Evolutionary conservation across 139 green algal species (phyloP).

Genomic region (Tetradesmus obliquus): DNA sequence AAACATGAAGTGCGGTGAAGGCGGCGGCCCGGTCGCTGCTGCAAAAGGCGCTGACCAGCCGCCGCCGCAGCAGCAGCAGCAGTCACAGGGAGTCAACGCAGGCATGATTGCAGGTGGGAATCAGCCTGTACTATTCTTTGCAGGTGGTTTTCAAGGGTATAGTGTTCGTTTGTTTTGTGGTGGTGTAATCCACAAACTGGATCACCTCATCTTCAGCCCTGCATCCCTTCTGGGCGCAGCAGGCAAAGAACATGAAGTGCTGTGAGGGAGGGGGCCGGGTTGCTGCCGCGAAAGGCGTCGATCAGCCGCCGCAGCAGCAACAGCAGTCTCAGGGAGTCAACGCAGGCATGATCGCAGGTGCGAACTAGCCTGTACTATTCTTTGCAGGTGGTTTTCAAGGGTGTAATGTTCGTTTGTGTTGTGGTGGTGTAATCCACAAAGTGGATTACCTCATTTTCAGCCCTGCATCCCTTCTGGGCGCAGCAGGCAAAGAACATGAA

Average conservation of each 20-base stretch:
- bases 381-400: no score
- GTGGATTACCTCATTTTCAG: neutral
- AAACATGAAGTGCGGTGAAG: neutral
- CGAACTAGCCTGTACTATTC: neutral
- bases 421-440: no score
- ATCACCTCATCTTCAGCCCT: neutral
- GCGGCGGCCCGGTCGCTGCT: neutral
- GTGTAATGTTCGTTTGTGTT: no score
- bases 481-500: neutral
- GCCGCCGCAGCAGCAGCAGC: no score
- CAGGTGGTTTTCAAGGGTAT: no score
- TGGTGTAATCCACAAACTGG: no score
- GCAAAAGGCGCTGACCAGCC: no score
- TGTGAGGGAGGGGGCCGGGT: neutral
- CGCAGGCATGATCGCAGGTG: slow-evolving; percentile 24
- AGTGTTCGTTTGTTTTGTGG: no score
- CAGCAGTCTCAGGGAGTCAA: neutral
- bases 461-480: neutral
- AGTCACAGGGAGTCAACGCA: neutral
- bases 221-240: neutral
- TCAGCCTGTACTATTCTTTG: no score
- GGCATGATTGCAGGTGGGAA: slow-evolving; percentile 22
- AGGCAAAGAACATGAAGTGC: neutral
- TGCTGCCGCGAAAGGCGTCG: no score
- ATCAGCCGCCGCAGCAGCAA: no score